Evolutionary conservation across 805 yeast species (phyloP), one percentile per base, ranked within the genome.

Genomic region (Zygosaccharomyces bailii): DNA sequence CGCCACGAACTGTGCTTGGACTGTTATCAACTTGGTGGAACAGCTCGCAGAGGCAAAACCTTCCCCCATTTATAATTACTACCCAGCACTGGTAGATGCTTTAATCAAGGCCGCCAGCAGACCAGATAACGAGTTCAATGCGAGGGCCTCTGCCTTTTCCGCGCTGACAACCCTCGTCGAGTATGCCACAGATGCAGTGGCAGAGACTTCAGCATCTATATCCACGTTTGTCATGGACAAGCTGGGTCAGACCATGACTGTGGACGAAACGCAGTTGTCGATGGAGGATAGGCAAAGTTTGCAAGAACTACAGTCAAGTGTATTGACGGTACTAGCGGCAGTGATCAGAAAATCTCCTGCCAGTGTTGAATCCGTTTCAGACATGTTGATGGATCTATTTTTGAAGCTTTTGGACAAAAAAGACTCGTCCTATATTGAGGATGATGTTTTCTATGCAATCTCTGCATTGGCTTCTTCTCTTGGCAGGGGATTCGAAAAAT

Each of bases 1-100:
- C 25, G 78, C 90, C 2, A 88, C 96, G n/a, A 93, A 93, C 71
- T 88, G 96, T 68, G 88, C 98, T 67, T 93, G 99, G 99, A 82
- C 97, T 4, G 73, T 93, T 50, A 93, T 93, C 68, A 93, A 93
- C 65, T 73, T 93, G 52, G 76, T 86, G 20, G 98, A 91, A 66
- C 96, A 89, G 67, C 69, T 90, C 46, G 70, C 75, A 9, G 62
- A 57, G 30, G 46, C 53, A 9, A 65, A 70, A 25, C 70, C 85
- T 9, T 79, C 86, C 24, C 74, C 80, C 18, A 74, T 93, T 70
- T 84, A 96, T 20, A 82, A 74, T 49, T 91, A 79, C 65, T 89
- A 87, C 60, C 74, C 73, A 18, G 70, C 72, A 11, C 68, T 93
- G 42, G 78, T 88, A 17, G 89, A 88, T 31, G 77, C 81, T 1